Conservation (phyloP, 2,329 filamentous ascomycete species). For the Clathrospora elynae region DNA sequence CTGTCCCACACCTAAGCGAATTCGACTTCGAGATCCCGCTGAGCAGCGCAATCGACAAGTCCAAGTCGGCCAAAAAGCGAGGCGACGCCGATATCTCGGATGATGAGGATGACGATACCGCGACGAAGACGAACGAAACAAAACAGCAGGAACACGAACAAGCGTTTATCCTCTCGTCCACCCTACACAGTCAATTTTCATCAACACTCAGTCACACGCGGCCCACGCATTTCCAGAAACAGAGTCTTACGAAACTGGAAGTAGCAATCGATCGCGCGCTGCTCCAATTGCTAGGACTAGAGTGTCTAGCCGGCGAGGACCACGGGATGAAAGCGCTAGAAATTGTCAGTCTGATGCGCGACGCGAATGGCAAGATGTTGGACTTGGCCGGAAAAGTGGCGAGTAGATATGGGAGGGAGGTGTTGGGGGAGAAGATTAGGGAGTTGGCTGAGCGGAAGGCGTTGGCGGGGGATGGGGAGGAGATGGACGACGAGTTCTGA, state of each 20-base stretch:
- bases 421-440: slow-evolving; percentile 88
- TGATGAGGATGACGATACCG: slow-evolving; percentile 43
- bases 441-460: slow-evolving; percentile 76
- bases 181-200: slow-evolving; percentile 74
- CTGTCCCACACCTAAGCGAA: slow-evolving; percentile 89
- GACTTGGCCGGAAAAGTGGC: slow-evolving; percentile 91
- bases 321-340: slow-evolving; percentile 93
- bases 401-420: slow-evolving; percentile 76
- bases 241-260: slow-evolving; percentile 71
- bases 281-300: slow-evolving; percentile 83
- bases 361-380: slow-evolving; percentile 84
- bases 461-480: slow-evolving; percentile 61
- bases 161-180: slow-evolving; percentile 73
- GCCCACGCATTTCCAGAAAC: slow-evolving; percentile 67
- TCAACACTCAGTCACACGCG: slow-evolving; percentile 74
- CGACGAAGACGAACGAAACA: slow-evolving; percentile 29
- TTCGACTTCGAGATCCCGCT: slow-evolving; percentile 91
- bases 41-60: slow-evolving; percentile 56
- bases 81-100: slow-evolving; percentile 42
- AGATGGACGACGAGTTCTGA: slow-evolving; percentile 26
- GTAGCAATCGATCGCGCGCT: slow-evolving; percentile 88
- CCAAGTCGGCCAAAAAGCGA: slow-evolving; percentile 25
- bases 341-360: slow-evolving; percentile 82
- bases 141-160: slow-evolving; percentile 76
- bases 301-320: slow-evolving; percentile 92